phyloP scores from a whole-genome alignment of 768 basidiomycete species.

The Leucogyrophana mollusca region DNA sequence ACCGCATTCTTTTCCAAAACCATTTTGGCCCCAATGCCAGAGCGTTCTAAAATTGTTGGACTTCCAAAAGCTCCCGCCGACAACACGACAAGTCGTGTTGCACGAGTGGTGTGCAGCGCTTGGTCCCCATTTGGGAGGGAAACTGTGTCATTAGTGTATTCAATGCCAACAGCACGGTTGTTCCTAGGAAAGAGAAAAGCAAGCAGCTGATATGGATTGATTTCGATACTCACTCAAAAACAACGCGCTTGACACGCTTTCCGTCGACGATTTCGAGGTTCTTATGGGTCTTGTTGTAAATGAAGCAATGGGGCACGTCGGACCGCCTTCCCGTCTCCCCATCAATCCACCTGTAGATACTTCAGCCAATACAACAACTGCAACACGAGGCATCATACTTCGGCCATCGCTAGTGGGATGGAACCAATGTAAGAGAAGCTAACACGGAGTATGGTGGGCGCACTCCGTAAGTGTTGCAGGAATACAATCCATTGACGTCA shows the following conservation, averaged over 20 bases:
- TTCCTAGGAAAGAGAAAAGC: conserved; percentile 16
- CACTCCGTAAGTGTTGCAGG: conserved; percentile 22
- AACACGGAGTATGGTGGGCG: background rate
- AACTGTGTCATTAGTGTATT: conserved; percentile 28
- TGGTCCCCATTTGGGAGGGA: conserved; percentile 14
- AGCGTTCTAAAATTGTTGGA: conserved; percentile 54
- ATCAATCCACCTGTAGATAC: conserved; percentile 49
- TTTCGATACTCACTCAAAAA: conserved; percentile 34
- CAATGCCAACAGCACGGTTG: conserved; percentile 37
- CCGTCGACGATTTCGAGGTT: conserved; percentile 33
- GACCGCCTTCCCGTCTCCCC: conserved; percentile 33
- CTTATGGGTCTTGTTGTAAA: conserved; percentile 31
- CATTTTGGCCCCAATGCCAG: conserved; percentile 36
- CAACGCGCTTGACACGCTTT: conserved; percentile 32
- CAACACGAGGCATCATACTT: conserved; percentile 12
- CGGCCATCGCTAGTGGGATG: conserved; percentile 11
- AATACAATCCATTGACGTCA: conserved; percentile 47
- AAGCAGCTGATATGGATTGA: no score
- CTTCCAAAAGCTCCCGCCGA: conserved; percentile 42
- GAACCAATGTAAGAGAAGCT: background rate
- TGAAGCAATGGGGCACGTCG: conserved; percentile 31
- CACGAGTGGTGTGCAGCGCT: conserved; percentile 19
- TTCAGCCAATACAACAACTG: background rate
- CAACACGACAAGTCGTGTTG: conserved; percentile 35
- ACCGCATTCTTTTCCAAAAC: conserved; percentile 29